Percentiles rank a stretch among this genome's conserved stretches.
Conservation (phyloP, 768 basidiomycete genomes). For the Suillus cothurnatus region DNA sequence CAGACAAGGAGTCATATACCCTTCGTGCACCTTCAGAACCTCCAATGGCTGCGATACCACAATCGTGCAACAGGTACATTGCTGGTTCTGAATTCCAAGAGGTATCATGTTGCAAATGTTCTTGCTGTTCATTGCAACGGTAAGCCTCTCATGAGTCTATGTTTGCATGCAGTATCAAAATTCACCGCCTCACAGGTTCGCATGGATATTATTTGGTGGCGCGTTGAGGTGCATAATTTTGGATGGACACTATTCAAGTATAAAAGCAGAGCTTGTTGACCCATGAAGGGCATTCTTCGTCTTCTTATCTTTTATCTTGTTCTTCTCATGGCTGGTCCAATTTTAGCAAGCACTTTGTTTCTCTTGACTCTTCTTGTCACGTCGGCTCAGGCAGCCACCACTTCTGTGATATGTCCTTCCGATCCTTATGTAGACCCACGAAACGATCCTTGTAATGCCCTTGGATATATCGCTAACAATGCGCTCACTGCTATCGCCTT, state of each 20-base stretch:
- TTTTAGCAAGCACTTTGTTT: background rate
- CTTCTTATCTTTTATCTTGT: background rate
- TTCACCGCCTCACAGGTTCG: background rate
- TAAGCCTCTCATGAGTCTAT: background rate
- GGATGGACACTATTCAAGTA: background rate
- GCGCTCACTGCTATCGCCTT: slow-evolving; percentile 52
- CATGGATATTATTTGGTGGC: background rate
- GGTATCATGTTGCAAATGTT: background rate
- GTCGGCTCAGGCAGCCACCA: slow-evolving; percentile 9
- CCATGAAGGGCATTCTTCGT: background rate
- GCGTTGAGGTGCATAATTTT: background rate
- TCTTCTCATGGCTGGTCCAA: background rate
- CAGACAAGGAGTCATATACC: slow-evolving; percentile 75
- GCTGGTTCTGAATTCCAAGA: background rate
- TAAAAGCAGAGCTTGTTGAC: background rate
- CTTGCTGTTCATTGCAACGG: background rate
- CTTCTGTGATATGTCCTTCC: slow-evolving; percentile 24
- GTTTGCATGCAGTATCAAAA: background rate
- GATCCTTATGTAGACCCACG: slow-evolving; percentile 52
- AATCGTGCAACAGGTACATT: background rate
- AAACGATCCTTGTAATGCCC: slow-evolving; percentile 53
- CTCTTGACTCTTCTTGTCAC: slow-evolving; percentile 1
- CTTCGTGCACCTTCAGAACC: slow-evolving; percentile 60
- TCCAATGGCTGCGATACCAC: background rate
- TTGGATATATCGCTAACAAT: slow-evolving; percentile 59